Evolutionary conservation across 2,329 filamentous ascomycete species (phyloP).

Genomic region (Neonectria hederae): DNA sequence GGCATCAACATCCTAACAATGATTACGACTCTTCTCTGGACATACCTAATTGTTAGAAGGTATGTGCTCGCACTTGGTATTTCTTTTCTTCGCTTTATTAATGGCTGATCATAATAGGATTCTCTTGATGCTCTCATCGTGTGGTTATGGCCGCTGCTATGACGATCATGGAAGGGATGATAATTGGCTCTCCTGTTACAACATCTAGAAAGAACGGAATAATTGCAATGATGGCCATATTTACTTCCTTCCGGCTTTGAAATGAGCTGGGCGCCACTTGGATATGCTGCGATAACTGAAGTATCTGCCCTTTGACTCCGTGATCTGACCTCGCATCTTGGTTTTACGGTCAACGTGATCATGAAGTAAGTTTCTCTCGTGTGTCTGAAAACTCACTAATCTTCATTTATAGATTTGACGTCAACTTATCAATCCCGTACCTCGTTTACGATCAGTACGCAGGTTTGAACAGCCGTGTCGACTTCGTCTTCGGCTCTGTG

Average conservation of each 20-base stretch:
- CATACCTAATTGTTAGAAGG: slow-evolving; percentile 16
- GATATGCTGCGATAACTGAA: slow-evolving; percentile 12
- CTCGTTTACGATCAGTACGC: slow-evolving; percentile 34
- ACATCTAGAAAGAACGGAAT: slow-evolving; percentile 13
- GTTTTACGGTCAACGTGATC: slow-evolving; percentile 29
- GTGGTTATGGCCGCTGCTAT: slow-evolving; percentile 5
- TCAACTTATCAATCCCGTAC: slow-evolving; percentile 36
- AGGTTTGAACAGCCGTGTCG: slow-evolving; percentile 31
- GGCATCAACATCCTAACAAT: slow-evolving; percentile 8
- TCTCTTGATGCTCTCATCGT: slow-evolving; percentile 3
- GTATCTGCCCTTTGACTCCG: slow-evolving; percentile 22
- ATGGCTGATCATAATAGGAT: not conserved
- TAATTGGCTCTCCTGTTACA: not conserved
- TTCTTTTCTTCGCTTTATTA: not conserved
- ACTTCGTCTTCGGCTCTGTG: slow-evolving; percentile 34
- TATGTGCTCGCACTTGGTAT: slow-evolving; percentile 6
- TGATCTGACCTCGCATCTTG: slow-evolving; percentile 24
- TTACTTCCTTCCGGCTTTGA: slow-evolving; percentile 20
- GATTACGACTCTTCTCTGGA: not conserved
- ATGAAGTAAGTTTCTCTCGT: slow-evolving; percentile 25
- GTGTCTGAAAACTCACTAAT: not conserved
- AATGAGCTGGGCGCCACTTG: slow-evolving; percentile 17
- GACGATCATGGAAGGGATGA: slow-evolving; percentile 19
- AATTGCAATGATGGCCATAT: slow-evolving; percentile 17
- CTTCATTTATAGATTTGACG: slow-evolving; percentile 19